Evolutionary conservation across 352 stramenopile genomes (phyloP), one percentile per base, ranked within the genome.

Genomic region (Aphanomyces astaci): DNA sequence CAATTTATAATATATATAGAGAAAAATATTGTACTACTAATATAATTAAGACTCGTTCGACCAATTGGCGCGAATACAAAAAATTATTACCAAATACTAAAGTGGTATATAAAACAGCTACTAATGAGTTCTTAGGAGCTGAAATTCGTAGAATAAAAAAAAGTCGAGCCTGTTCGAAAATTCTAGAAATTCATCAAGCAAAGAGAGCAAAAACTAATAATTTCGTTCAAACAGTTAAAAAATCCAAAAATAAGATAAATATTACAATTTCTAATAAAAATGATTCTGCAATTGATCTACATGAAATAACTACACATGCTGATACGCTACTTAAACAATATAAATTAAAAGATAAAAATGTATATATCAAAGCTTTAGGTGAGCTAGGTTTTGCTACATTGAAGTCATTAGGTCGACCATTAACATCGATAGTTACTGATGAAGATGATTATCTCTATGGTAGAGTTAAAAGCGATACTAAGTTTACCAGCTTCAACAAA

Each of bases 41-140:
- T 46, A 46, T 17, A 17, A 46, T 95, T 33, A 98, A 92, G 17
- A 97, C 75, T 19, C 79, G 68, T 80, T 96, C 89, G 73, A 96
- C 78, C 64, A 95, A 98, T 79, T 98, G 90, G 72, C 97, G 17
- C 9, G 9, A 17, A 17, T 46, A 46, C 39, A 46, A 46, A 46
- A 46, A 46, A 46, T 46, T 46, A 46, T 46, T 46, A 9, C 39
- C 39, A 46, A 46, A 46, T 46, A 46, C 87, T 4, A 97, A 88
- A n/a, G 88, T 96, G 4, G 97, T 89, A 57, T 57, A 57, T 39
- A 39, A 57, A 57, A 39, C 30, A 57, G 9, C 30, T 9, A 39
- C 30, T 17, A 39, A 39, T 39, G 25, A 39, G 17, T 31, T 57
- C 30, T 39, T 57, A 57, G 30, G 17, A 17, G 9, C 30, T 57